Evolutionary conservation across 257 asterid species (phyloP).

Genomic region (Solanum ahanhuiri): DNA sequence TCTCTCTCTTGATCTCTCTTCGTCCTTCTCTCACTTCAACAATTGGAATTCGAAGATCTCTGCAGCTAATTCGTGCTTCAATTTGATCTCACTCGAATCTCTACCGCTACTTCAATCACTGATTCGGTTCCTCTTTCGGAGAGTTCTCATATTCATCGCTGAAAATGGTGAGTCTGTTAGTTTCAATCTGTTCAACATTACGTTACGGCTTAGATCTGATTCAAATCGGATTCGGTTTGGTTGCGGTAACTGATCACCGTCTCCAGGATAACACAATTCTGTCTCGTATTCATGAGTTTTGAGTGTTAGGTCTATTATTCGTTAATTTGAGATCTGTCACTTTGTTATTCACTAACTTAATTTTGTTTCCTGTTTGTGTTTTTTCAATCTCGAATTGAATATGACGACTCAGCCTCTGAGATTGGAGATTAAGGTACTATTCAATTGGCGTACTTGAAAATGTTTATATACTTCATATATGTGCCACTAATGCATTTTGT

Average conservation of each 20-base stretch:
- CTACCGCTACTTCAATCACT: neutral
- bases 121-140: neutral
- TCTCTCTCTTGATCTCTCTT: conserved; percentile 21
- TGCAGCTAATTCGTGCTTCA: neutral
- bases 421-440: conserved; percentile 37
- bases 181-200: neutral
- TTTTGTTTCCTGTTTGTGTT: neutral
- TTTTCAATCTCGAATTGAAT: neutral
- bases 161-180: conserved; percentile 15
- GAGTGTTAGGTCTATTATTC: neutral
- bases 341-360: conserved; percentile 1
- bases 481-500: neutral
- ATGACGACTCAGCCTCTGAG: conserved; percentile 29
- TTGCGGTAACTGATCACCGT: neutral
- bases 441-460: neutral
- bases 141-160: neutral
- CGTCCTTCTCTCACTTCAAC: neutral
- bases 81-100: conserved; percentile 19
- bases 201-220: conserved; percentile 2
- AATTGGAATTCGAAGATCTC: neutral
- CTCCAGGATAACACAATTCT: neutral
- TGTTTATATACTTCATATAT: neutral
- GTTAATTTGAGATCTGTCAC: conserved; percentile 15
- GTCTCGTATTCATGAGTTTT: neutral
- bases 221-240: neutral